phyloP scores from a whole-genome alignment of 2,329 filamentous ascomycete species.

The Talaromyces sp. region DNA sequence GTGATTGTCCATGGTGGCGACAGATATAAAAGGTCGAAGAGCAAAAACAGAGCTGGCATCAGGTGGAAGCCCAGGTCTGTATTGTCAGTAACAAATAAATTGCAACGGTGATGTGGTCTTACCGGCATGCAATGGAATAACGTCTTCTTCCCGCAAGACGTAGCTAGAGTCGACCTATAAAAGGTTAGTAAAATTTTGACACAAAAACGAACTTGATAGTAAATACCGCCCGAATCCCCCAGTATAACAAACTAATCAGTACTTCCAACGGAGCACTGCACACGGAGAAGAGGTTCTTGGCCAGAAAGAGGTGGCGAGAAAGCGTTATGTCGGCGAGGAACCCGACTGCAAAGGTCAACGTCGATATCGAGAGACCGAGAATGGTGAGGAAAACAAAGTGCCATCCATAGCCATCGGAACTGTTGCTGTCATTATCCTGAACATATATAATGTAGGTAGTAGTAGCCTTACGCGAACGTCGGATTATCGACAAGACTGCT shows the following conservation, averaged over 20 bases:
- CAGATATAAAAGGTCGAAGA: constrained; percentile 51
- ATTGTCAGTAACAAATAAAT: neutral
- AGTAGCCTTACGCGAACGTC: constrained; percentile 32
- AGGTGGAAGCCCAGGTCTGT: constrained; percentile 45
- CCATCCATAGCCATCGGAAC: constrained; percentile 58
- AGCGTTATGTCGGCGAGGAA: constrained; percentile 51
- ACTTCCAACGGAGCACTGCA: constrained; percentile 56
- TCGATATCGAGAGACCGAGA: constrained; percentile 52
- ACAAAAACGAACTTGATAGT: no score
- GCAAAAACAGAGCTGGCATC: constrained; percentile 48
- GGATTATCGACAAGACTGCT: constrained; percentile 37
- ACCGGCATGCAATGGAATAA: constrained; percentile 33
- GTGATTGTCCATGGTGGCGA: constrained; percentile 57
- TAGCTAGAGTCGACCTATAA: constrained; percentile 40
- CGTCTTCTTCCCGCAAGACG: constrained; percentile 43
- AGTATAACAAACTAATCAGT: constrained; percentile 56
- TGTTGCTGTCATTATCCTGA: constrained; percentile 17
- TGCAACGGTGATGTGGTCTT: neutral
- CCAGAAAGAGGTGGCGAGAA: constrained; percentile 46
- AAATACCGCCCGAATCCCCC: constrained; percentile 50
- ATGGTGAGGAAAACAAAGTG: constrained; percentile 62
- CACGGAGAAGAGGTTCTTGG: constrained; percentile 54
- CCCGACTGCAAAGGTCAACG: constrained; percentile 48
- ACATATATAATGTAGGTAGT: neutral
- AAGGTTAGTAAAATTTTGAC: no score